Evolutionary conservation across 2,329 filamentous ascomycete species (phyloP).

Genomic region (Botrytis aclada): DNA sequence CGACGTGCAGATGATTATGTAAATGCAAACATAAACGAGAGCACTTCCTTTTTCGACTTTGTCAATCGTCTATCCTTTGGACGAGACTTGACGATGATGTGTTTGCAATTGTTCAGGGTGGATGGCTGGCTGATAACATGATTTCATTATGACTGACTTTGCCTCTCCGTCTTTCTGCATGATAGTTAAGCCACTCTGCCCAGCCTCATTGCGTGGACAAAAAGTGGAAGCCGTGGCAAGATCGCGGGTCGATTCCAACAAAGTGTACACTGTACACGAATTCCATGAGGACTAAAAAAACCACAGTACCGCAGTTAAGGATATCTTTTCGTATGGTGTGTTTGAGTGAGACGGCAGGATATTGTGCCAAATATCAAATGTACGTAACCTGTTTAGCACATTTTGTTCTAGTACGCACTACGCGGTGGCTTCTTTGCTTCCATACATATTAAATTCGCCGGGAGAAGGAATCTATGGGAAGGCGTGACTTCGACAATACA

Average conservation of each 20-base stretch:
- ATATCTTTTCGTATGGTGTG: neutral
- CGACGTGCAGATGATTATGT: neutral
- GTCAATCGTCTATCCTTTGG: neutral
- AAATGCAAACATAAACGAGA: neutral
- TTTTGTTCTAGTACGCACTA: neutral
- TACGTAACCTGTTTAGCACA: neutral
- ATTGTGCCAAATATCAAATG: neutral
- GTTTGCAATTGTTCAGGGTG: neutral
- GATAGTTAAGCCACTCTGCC: neutral
- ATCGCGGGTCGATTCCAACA: neutral
- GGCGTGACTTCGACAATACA: neutral
- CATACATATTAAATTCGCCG: neutral
- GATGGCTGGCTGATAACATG: neutral
- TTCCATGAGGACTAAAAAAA: neutral
- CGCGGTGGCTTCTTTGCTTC: neutral
- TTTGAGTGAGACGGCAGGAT: neutral
- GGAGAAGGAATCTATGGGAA: neutral
- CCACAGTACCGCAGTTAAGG: neutral
- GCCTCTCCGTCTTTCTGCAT: neutral
- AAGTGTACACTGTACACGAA: neutral
- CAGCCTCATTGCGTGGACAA: constrained; percentile 3
- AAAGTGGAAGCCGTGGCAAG: neutral
- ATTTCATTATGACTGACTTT: neutral
- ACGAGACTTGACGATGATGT: neutral
- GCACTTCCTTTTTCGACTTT: neutral